phyloP scores from a whole-genome alignment of 495 filamentous ascomycete genomes.

The Penicillium canariense region DNA sequence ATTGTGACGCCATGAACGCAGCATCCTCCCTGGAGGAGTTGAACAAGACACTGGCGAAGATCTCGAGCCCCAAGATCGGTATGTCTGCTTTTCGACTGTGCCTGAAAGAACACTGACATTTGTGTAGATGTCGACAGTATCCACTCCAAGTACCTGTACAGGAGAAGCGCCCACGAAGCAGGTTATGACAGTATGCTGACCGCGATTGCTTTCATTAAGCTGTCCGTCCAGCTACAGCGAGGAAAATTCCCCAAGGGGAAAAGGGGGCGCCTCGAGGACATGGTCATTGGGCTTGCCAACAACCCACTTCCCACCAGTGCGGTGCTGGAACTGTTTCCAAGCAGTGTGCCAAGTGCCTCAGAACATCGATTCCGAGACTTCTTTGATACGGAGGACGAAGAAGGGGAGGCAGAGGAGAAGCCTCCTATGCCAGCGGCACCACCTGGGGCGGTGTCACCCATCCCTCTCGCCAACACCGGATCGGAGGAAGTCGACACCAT shows the following conservation, averaged over 20 bases:
- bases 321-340: not conserved
- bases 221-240: slow-evolving; percentile 51
- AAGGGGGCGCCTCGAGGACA: not conserved
- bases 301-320: not conserved
- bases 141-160: slow-evolving; percentile 48
- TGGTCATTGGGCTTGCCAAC: not conserved
- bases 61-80: slow-evolving; percentile 49
- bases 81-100: slow-evolving; percentile 1
- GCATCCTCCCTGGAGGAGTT: slow-evolving; percentile 51
- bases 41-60: slow-evolving; percentile 36
- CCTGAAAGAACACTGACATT: not conserved
- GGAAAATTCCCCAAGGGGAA: slow-evolving; percentile 2
- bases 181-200: slow-evolving; percentile 74
- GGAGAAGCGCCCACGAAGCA: slow-evolving; percentile 57
- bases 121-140: slow-evolving; percentile 30
- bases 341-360: not conserved
- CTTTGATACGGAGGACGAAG: not conserved
- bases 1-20: slow-evolving; percentile 50
- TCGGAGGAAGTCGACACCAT: slow-evolving; percentile 1
- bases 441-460: not conserved
- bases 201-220: slow-evolving; percentile 61
- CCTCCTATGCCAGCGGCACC: not conserved
- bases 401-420: not conserved
- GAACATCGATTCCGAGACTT: not conserved
- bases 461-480: slow-evolving; percentile 1